Evolutionary conservation across 345 rosid genomes (phyloP), one percentile per base, ranked within the genome.

Genomic region (Pistacia vera): DNA sequence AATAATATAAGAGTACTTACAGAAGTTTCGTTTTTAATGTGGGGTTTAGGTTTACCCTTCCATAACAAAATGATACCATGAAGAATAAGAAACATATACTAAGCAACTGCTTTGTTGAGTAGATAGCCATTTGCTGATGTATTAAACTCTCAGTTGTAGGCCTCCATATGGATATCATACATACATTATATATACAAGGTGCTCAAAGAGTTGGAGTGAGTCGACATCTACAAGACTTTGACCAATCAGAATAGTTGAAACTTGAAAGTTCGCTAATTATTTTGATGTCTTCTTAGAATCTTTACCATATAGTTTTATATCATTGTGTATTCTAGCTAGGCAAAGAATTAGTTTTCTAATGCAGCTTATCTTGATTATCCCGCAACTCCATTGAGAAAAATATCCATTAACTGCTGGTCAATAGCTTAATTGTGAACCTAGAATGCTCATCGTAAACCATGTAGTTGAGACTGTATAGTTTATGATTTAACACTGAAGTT

Each of bases 21-120:
- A n/a, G n/a, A n/a, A n/a, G n/a, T 83, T 68, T 82, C 18, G 86
- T 46, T 67, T 62, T 59, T 51, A 66, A 71, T 22, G 57, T 65
- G 30, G 81, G 79, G 49, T 51, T 25, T 4, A 28, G n/a, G 8
- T 41, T 41, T 16, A 56, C 30, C 56, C 81, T 81, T 14, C 81
- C 86, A 61, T 75, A 30, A 17, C 74, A 72, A 51, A 61, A 41
- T 64, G 68, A 17, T 57, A 71, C 48, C 71, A 79, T 9, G 41
- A 75, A 72, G 55, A 18, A 57, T 13, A 77, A 25, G 3, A 78
- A 11, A 60, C 60, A 65, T 67, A 77, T 18, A 30, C 63, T n/a
- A 8, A 79, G 70, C 4, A 79, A 70, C 8, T 60, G 68, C 28
- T 28, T 61, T 70, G 60, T 60, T 6, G 79, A 20, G 65, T 4